Conservation (phyloP, 129 eudicot species). For the Escallonia rubra region DNA sequence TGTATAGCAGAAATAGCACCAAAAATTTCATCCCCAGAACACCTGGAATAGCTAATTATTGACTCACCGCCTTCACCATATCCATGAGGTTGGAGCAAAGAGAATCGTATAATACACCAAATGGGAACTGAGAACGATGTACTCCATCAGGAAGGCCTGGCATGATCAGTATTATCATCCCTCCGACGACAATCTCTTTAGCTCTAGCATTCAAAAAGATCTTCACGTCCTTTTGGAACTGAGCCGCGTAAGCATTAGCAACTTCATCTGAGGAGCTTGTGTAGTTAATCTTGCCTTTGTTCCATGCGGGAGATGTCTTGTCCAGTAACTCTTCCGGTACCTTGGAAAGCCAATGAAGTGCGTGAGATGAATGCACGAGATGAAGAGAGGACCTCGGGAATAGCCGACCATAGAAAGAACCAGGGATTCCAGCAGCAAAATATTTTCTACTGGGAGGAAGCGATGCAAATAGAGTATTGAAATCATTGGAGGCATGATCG, state of each 20-base stretch:
- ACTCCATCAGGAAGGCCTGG: not conserved
- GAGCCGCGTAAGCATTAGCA: constrained; percentile 8
- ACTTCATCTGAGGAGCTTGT: constrained; percentile 9
- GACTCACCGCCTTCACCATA: constrained; percentile 4
- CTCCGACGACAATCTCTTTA: constrained; percentile 13
- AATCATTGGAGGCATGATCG: constrained; percentile 16
- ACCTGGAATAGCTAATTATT: no score
- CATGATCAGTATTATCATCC: constrained; percentile 4
- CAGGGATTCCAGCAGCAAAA: constrained; percentile 19
- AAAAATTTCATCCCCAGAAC: no score
- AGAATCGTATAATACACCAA: not conserved
- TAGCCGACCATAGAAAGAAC: constrained; percentile 19
- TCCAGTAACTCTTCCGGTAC: not conserved
- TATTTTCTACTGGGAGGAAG: constrained; percentile 11
- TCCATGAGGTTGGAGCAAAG: constrained; percentile 7
- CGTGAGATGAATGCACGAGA: not conserved
- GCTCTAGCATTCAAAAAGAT: constrained; percentile 16
- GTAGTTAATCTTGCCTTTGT: constrained; percentile 20
- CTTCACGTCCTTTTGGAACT: constrained; percentile 15
- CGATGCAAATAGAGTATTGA: constrained; percentile 20
- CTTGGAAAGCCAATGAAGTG: constrained; percentile 24
- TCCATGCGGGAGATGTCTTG: not conserved
- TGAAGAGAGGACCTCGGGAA: constrained; percentile 12
- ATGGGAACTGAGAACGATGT: not conserved
- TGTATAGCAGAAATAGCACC: no score